Percentiles rank a stretch among this genome's conserved stretches.
These are phyloP conservation scores for Ustilago sp. DNA, from an alignment of 1,284 basidiomycete genomes.

Conservation along the genomic window DNA sequence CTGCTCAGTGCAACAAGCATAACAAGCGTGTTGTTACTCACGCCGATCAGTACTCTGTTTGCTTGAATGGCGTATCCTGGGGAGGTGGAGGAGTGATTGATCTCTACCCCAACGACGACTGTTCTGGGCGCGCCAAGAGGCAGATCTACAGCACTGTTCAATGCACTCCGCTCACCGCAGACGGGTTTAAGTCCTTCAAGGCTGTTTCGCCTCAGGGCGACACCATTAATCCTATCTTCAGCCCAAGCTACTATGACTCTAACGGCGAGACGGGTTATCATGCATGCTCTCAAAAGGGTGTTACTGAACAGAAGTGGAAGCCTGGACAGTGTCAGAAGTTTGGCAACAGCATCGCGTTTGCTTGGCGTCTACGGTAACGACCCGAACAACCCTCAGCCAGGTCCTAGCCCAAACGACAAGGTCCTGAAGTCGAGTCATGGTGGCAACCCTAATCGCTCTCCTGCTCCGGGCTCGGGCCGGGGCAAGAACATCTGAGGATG, in stretches of 20 bases:
- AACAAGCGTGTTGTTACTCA: background rate
- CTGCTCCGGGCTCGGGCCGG: background rate
- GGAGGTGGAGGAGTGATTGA: constrained; percentile 34
- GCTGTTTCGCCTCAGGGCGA: constrained; percentile 9
- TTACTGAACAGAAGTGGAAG: constrained; percentile 8
- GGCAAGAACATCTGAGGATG: background rate
- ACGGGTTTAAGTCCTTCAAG: constrained; percentile 39
- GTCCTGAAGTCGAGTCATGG: constrained; percentile 12
- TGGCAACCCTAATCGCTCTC: background rate
- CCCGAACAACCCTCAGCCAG: constrained; percentile 9
- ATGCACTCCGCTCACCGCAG: constrained; percentile 26
- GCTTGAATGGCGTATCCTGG: constrained; percentile 31
- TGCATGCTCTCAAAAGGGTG: constrained; percentile 18
- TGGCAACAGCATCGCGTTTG: constrained; percentile 16
- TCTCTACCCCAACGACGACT: constrained; percentile 26
- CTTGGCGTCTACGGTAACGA: constrained; percentile 41
- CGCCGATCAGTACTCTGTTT: constrained; percentile 6
- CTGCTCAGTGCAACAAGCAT: constrained; percentile 5
- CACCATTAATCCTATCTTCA: constrained; percentile 26
- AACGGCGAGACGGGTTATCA: constrained; percentile 17
- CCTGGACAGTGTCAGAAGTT: constrained; percentile 30
- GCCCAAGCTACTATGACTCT: constrained; percentile 30
- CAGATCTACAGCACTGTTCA: constrained; percentile 35
- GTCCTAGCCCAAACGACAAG: constrained; percentile 11
- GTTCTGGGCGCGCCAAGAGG: constrained; percentile 11